phyloP scores from a whole-genome alignment of 768 basidiomycete genomes.

The Cystobasidiopsis lactophilus region DNA sequence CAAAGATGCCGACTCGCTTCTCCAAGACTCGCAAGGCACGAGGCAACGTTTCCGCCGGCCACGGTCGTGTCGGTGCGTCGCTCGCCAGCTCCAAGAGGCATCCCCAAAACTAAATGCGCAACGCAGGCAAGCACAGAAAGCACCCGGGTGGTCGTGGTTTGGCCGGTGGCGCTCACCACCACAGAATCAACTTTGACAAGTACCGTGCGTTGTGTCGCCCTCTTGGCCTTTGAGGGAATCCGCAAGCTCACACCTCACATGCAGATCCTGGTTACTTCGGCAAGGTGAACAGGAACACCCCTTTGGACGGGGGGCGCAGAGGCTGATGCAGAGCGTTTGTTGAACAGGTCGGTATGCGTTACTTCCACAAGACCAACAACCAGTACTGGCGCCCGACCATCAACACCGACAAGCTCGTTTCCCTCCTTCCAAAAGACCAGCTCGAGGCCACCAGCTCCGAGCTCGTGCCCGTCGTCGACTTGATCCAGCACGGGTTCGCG shows the following conservation, averaged over 20 bases:
- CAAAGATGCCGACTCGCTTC: conserved; percentile 92
- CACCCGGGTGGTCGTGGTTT: conserved; percentile 99
- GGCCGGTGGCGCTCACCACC: conserved; percentile 99
- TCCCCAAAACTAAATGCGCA: background rate
- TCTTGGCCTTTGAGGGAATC: background rate
- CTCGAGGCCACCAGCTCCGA: conserved; percentile 54
- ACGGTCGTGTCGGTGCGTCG: conserved; percentile 98
- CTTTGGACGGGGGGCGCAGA: too few species aligned
- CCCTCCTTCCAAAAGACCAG: conserved; percentile 64
- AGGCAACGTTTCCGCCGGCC: conserved; percentile 97
- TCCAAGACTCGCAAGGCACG: conserved; percentile 97
- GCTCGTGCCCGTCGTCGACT: conserved; percentile 88
- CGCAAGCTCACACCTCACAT: background rate
- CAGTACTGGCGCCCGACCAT: conserved; percentile 78
- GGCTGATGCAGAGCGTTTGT: too few species aligned
- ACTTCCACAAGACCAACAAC: conserved; percentile 87
- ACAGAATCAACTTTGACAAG: conserved; percentile 33
- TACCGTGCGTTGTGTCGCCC: conserved; percentile 34
- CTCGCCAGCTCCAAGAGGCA: background rate
- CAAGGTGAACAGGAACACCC: too few species aligned
- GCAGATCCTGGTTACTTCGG: conserved; percentile 68
- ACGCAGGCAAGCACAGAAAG: conserved; percentile 11
- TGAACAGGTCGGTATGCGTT: conserved; percentile 90
- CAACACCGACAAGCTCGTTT: conserved; percentile 89
- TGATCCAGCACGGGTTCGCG: conserved; percentile 50